These are phyloP conservation scores for Amorphotheca resinae DNA, from an alignment of 495 filamentous ascomycete genomes.

Conservation along the genomic window DNA sequence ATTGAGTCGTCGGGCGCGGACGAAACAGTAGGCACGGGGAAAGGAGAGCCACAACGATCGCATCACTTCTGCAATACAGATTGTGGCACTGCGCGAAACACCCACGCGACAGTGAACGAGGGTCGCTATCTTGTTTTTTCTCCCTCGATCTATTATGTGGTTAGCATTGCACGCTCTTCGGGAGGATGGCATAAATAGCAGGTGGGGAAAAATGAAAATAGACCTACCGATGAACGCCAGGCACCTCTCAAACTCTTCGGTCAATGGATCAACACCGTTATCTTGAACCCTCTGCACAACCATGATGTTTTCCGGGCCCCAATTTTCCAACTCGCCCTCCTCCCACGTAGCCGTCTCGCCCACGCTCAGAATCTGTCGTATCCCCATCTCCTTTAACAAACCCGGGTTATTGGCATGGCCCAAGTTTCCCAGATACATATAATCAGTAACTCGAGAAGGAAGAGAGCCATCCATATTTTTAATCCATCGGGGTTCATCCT, in stretches of 20 bases:
- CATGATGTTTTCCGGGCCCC: slow-evolving; percentile 64
- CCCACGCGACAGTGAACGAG: slow-evolving; percentile 95
- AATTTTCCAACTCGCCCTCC: slow-evolving; percentile 49
- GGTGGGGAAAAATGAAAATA: not conserved
- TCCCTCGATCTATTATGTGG: slow-evolving; percentile 55
- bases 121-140: slow-evolving; percentile 63
- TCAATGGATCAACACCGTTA: slow-evolving; percentile 88
- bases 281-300: slow-evolving; percentile 80
- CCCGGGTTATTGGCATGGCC: slow-evolving; percentile 87
- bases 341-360: slow-evolving; percentile 80
- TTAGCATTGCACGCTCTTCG: not conserved
- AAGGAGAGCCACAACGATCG: slow-evolving; percentile 64
- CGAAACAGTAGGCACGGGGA: slow-evolving; percentile 90
- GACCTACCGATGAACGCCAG: slow-evolving; percentile 80
- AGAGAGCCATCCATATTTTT: slow-evolving; percentile 77
- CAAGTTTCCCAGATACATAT: slow-evolving; percentile 92
- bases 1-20: slow-evolving; percentile 73
- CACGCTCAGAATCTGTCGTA: slow-evolving; percentile 82
- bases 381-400: slow-evolving; percentile 65
- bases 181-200: not conserved
- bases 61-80: slow-evolving; percentile 99
- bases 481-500: slow-evolving; percentile 63
- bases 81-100: slow-evolving; percentile 87
- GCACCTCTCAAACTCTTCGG: slow-evolving; percentile 75
- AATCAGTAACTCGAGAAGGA: slow-evolving; percentile 77